Evolutionary conservation across 1,284 basidiomycete genomes (phyloP).

Genomic region (Fistulinella cinereoalba): DNA sequence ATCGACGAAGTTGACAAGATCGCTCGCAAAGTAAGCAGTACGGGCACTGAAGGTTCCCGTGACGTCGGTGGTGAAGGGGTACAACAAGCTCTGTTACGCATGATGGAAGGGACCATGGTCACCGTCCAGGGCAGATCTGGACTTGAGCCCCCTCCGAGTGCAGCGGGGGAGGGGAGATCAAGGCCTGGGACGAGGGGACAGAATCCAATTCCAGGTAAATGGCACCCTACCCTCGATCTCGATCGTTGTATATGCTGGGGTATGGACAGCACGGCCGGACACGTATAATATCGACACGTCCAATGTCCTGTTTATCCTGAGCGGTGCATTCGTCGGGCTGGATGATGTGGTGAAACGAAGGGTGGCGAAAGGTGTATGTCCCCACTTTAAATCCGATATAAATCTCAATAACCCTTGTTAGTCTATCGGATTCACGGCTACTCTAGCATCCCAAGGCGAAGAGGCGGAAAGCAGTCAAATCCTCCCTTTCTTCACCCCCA

Average conservation of each 20-base stretch:
- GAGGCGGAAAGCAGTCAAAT: constrained; percentile 27
- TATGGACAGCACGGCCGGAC: constrained; percentile 56
- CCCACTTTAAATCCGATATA: background rate
- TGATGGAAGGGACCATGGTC: constrained; percentile 90
- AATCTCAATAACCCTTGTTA: constrained; percentile 29
- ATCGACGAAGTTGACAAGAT: constrained; percentile 98
- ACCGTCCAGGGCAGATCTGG: constrained; percentile 72
- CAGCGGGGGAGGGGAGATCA: constrained; percentile 44
- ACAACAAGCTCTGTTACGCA: constrained; percentile 86
- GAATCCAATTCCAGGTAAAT: constrained; percentile 21
- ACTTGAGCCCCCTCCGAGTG: constrained; percentile 42
- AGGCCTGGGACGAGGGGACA: constrained; percentile 41
- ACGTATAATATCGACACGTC: constrained; percentile 80
- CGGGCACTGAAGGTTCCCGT: constrained; percentile 70
- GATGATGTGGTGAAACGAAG: constrained; percentile 79
- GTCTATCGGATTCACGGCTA: constrained; percentile 88
- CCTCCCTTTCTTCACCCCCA: constrained; percentile 74
- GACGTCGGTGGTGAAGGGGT: constrained; percentile 97
- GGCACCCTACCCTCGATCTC: background rate
- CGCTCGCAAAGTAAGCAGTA: constrained; percentile 61
- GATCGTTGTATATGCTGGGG: background rate
- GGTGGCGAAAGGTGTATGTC: constrained; percentile 75
- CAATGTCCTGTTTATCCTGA: constrained; percentile 88
- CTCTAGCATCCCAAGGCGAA: constrained; percentile 47
- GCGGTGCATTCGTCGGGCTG: constrained; percentile 92